phyloP scores from a whole-genome alignment of 352 stramenopile genomes.

The Phytophthora fragariaefolia region DNA sequence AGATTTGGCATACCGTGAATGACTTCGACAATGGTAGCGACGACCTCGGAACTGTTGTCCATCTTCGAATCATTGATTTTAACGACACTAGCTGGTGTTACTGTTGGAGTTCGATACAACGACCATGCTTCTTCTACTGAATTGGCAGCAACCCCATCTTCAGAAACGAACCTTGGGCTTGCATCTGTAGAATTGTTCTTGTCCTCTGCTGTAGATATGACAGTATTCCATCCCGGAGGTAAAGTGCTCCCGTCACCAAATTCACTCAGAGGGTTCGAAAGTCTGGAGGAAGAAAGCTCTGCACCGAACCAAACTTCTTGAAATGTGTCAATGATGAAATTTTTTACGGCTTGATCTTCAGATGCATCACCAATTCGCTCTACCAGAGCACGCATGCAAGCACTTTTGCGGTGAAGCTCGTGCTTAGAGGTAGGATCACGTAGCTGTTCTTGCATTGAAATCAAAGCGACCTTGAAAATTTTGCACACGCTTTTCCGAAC shows the following conservation, averaged over 20 bases:
- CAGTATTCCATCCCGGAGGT: slow-evolving; percentile 60
- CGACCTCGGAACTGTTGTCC: slow-evolving; percentile 64
- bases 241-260: slow-evolving; percentile 51
- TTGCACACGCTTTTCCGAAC: slow-evolving; percentile 88
- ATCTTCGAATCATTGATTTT: slow-evolving; percentile 69
- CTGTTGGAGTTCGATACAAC: slow-evolving; percentile 51
- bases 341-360: slow-evolving; percentile 83
- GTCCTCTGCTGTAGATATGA: slow-evolving; percentile 15
- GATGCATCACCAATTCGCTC: slow-evolving; percentile 73
- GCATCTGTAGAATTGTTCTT: slow-evolving; percentile 4
- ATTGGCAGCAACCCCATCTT: slow-evolving; percentile 53
- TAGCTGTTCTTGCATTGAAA: slow-evolving; percentile 20
- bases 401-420: slow-evolving; percentile 61
- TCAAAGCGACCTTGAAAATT: slow-evolving; percentile 68
- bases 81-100: slow-evolving; percentile 70
- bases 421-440: slow-evolving; percentile 23
- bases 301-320: slow-evolving; percentile 88
- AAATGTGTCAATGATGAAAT: slow-evolving; percentile 87
- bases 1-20: slow-evolving; percentile 74
- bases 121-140: slow-evolving; percentile 74
- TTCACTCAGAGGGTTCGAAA: slow-evolving; percentile 40
- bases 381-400: slow-evolving; percentile 78
- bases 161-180: slow-evolving; percentile 58
- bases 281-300: slow-evolving; percentile 52
- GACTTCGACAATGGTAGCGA: slow-evolving; percentile 80